Base-by-base conservation (phyloP, 106 monocot genomes). In the Acorus gramineus region DNA sequence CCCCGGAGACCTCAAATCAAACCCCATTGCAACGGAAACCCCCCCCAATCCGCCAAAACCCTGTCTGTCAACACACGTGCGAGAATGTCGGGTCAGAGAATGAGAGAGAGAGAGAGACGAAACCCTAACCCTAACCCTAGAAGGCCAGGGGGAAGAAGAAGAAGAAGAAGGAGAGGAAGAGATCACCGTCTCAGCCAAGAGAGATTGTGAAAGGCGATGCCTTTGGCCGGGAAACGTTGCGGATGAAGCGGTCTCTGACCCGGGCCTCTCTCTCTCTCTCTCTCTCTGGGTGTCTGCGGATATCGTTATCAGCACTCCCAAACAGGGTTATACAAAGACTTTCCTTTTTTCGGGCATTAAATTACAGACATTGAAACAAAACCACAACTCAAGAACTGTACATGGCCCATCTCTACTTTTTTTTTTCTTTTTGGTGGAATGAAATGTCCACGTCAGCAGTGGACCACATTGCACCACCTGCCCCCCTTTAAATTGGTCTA, bases 1-100 rank as follows among this genome's bases (percentile, higher is more conserved):
- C 52, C 47, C 53, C 8, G 70, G 46, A 71, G 54, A 53, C 28
- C 8, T 56, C 46, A 63, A 57, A 47, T 7, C 8, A 55, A 43
- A 49, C 49, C 58, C 48, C 43, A 50, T 28, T 28, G 28, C 28
- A 28, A 28, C 28, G 28, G 28, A 28, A 28, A 28, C 28, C 73
- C 65, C 52, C 57, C 11, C 72, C 14, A 14, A 43, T 46, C 49
- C 42, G 7, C 42, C 47, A 3, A 14, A 52, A 53, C 14, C 43
- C 60, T 60, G 42, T 3, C 7, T 4, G 28, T 28, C 28, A 28
- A 28, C 28, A 28, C 28, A 28, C 28, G 28, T 28, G 28, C 28
- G 28, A 28, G 28, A 28, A 28, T 28, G 28, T 28, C 28, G 28
- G 28, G 28, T 28, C 66, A 53, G n/a, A 66, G 13, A 59, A 59